Percentiles rank a stretch among this genome's conserved stretches.
Conservation (phyloP, 1,284 basidiomycete genomes). For the Golubevia pallescens region DNA sequence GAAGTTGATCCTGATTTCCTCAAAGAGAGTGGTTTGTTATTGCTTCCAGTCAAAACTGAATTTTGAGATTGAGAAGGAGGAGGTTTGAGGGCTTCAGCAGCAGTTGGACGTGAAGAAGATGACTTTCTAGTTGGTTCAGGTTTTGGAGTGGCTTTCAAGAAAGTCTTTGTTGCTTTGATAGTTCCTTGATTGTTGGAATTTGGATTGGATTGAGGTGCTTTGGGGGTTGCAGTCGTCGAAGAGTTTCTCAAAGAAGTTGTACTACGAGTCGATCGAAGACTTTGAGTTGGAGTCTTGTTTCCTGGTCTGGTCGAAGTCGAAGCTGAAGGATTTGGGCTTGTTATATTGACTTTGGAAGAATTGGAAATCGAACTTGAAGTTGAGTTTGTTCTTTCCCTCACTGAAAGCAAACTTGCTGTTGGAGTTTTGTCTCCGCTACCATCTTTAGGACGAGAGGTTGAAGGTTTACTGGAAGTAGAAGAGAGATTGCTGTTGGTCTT, state of each 20-base stretch:
- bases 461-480: neutral
- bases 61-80: too few relatives aligned
- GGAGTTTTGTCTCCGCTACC: neutral
- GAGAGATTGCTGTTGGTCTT: neutral
- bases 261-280: constrained; percentile 1
- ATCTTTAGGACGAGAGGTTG: neutral
- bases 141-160: constrained; percentile 28
- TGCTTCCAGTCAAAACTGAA: too few relatives aligned
- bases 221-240: constrained; percentile 1
- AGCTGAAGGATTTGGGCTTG: neutral
- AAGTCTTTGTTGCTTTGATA: constrained; percentile 19
- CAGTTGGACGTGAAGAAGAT: constrained; percentile 8
- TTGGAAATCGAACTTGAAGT: neutral
- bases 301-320: neutral
- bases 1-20: neutral
- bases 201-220: constrained; percentile 3
- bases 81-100: neutral
- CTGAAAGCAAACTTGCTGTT: neutral
- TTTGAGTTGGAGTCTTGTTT: neutral
- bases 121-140: constrained; percentile 18
- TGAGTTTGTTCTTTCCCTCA: neutral
- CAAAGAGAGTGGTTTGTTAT: neutral
- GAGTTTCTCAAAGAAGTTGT: constrained; percentile 2
- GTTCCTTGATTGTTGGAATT: too few relatives aligned
- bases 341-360: neutral